A percentile compares a stretch with the other conserved stretches of the same genome.
phyloP scores from a whole-genome alignment of 2,329 filamentous ascomycete genomes.

The Colletotrichum chlorophyti region DNA sequence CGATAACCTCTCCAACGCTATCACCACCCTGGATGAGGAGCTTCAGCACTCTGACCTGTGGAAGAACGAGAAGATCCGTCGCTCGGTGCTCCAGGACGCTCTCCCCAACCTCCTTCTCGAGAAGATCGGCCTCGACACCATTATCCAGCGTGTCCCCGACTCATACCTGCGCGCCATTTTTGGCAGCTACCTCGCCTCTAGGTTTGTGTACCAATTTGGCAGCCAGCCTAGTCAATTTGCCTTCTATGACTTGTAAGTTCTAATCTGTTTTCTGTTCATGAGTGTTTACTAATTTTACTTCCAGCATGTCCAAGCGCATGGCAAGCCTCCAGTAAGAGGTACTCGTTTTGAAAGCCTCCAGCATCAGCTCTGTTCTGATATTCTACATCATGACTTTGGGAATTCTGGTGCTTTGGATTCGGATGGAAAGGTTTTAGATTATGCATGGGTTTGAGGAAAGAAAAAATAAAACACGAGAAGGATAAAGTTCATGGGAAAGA shows the following conservation, averaged over 20 bases:
- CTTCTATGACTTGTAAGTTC: slow-evolving; percentile 94
- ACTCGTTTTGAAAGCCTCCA: background rate
- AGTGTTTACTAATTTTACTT: background rate
- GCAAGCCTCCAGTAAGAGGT: slow-evolving; percentile 45
- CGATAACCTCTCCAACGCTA: slow-evolving; percentile 88
- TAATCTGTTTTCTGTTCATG: background rate
- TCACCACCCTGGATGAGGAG: slow-evolving; percentile 96
- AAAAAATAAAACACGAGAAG: background rate
- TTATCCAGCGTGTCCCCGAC: slow-evolving; percentile 87
- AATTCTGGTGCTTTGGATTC: no score
- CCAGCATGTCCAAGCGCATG: slow-evolving; percentile 71
- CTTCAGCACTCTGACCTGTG: slow-evolving; percentile 92
- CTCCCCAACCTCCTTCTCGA: slow-evolving; percentile 83
- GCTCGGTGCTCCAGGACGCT: slow-evolving; percentile 82
- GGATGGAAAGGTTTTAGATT: background rate
- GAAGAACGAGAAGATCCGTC: slow-evolving; percentile 80
- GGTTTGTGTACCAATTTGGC: slow-evolving; percentile 96
- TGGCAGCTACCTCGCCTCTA: slow-evolving; percentile 90
- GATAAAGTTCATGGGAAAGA: no score
- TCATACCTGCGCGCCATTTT: slow-evolving; percentile 95
- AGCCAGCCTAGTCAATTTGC: slow-evolving; percentile 94
- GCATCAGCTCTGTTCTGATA: background rate
- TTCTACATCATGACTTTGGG: slow-evolving; percentile 3
- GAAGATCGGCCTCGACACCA: slow-evolving; percentile 89
- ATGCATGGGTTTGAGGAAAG: slow-evolving; percentile 11